A percentile compares a stretch with the other conserved stretches of the same genome.
Evolutionary conservation across 2,329 filamentous ascomycete species (phyloP).

Genomic region (Fusarium heterosporum): DNA sequence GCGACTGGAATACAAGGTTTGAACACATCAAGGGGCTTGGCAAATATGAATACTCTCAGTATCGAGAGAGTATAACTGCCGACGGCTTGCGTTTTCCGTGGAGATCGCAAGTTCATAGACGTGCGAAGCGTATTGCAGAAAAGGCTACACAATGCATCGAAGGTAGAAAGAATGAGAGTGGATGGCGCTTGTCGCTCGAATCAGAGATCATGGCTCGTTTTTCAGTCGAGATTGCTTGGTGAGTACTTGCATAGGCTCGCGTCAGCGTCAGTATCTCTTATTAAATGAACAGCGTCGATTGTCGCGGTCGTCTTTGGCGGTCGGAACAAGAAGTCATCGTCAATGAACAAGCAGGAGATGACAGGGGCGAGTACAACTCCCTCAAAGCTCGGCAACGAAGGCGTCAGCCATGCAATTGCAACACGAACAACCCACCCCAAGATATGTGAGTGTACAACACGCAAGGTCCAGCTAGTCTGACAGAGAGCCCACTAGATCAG

Average conservation of each 20-base stretch:
- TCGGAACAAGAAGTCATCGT: background rate
- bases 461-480: background rate
- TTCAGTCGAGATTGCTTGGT: background rate
- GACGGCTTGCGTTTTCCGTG: background rate
- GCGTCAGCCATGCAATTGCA: background rate
- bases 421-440: rapidly evolving
- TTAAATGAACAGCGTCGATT: background rate
- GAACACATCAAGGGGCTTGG: background rate
- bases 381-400: background rate
- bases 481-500: background rate
- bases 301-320: background rate
- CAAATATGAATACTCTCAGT: background rate
- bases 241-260: background rate
- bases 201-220: background rate
- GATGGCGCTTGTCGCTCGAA: background rate
- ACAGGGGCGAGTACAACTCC: background rate
- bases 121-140: background rate
- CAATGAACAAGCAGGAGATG: background rate
- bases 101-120: background rate
- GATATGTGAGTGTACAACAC: background rate
- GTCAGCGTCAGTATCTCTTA: background rate
- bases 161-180: background rate
- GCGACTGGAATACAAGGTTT: background rate
- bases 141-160: background rate
- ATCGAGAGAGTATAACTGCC: background rate